Percentiles rank a stretch among this genome's conserved stretches.
These are phyloP conservation scores for Eucalyptus victrix DNA, from an alignment of 345 rosid species.

Conservation along the genomic window DNA sequence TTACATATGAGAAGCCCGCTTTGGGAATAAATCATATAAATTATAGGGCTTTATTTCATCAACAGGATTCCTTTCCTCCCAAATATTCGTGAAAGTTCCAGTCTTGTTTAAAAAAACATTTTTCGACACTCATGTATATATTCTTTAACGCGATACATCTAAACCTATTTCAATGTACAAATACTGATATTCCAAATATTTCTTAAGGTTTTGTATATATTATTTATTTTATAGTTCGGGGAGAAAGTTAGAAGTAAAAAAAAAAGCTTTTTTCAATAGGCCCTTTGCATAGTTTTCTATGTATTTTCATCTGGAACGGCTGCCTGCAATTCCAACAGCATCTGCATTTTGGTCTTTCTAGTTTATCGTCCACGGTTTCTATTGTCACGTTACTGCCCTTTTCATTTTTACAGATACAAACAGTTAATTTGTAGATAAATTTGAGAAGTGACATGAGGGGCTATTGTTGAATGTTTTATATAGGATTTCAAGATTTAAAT, in stretches of 20 bases:
- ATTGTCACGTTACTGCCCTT: neutral
- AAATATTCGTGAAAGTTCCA: neutral
- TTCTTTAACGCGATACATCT: neutral
- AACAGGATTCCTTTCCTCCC: neutral
- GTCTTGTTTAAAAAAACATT: neutral
- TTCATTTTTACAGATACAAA: neutral
- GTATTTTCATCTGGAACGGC: neutral
- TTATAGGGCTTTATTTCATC: neutral
- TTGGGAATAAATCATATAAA: neutral
- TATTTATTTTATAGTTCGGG: neutral
- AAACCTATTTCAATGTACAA: neutral
- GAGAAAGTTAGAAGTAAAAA: neutral
- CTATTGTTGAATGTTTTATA: neutral
- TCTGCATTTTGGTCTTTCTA: neutral
- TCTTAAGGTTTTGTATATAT: neutral
- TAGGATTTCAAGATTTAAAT: neutral
- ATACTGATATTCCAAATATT: neutral
- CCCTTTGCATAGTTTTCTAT: neutral
- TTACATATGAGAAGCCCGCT: neutral
- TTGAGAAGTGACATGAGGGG: too few relatives aligned
- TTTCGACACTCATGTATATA: neutral
- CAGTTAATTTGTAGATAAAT: neutral
- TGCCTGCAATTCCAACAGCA: neutral
- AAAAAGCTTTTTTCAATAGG: neutral
- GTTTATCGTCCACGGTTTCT: neutral